phyloP scores from a whole-genome alignment of 1,139 yeast species.

The Geotrichum candidum region DNA sequence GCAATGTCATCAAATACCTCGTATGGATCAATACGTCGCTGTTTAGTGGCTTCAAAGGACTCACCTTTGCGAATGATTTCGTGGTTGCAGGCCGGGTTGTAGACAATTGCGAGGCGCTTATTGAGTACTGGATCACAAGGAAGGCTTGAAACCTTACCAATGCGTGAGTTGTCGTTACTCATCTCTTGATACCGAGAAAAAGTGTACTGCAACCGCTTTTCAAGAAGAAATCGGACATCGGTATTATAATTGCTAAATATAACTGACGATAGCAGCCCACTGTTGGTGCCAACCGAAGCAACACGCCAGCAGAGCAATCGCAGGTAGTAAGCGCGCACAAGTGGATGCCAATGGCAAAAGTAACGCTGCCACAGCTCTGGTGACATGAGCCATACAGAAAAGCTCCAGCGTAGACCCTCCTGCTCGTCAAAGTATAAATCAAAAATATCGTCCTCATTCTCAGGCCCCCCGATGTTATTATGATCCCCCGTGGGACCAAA shows the following conservation, averaged over 20 bases:
- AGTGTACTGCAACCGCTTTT: constrained; percentile 26
- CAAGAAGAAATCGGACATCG: constrained; percentile 28
- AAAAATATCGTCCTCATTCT: constrained; percentile 10
- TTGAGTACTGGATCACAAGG: constrained; percentile 50
- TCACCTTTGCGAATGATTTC: background rate
- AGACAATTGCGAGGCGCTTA: constrained; percentile 42
- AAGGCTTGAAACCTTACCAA: constrained; percentile 26
- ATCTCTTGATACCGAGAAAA: constrained; percentile 22
- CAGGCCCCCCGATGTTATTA: background rate
- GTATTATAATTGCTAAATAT: constrained; percentile 29
- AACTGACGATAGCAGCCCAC: constrained; percentile 28
- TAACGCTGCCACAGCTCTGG: constrained; percentile 47
- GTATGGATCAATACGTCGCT: constrained; percentile 46
- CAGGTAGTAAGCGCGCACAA: constrained; percentile 63
- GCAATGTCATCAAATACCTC: constrained; percentile 76
- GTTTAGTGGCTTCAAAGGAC: constrained; percentile 6
- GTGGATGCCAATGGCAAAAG: constrained; percentile 75
- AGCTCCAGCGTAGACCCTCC: constrained; percentile 34
- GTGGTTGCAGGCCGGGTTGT: constrained; percentile 33
- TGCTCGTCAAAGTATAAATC: constrained; percentile 20
- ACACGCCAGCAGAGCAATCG: constrained; percentile 66
- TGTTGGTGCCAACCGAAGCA: constrained; percentile 37
- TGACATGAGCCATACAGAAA: constrained; percentile 52
- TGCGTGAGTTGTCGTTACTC: background rate
- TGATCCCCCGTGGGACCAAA: background rate